Evolutionary conservation across 140 eudicot genomes (phyloP).

Genomic region (Senecio squalidus): DNA sequence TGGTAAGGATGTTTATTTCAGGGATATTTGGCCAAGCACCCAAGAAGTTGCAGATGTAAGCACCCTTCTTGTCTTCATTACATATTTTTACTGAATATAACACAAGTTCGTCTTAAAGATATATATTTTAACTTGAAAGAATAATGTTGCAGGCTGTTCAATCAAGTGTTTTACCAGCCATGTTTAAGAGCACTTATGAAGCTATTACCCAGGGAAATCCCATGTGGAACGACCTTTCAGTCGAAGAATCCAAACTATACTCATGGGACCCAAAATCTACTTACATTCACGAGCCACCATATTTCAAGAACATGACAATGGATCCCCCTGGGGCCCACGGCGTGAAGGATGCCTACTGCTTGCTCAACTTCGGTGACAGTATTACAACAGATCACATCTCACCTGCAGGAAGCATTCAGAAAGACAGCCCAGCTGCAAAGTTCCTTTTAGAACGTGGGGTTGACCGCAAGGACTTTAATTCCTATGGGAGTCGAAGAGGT

Average conservation of each 20-base stretch:
- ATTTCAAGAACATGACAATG: conserved; percentile 89
- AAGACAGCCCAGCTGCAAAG: conserved; percentile 94
- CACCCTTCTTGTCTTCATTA: background rate
- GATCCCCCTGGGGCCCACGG: conserved; percentile 92
- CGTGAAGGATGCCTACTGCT: conserved; percentile 90
- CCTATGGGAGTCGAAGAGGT: conserved; percentile 58
- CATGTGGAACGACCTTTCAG: conserved; percentile 82
- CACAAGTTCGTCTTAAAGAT: background rate
- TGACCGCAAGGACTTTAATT: conserved; percentile 59
- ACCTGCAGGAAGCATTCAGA: conserved; percentile 93
- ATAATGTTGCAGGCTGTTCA: conserved; percentile 72
- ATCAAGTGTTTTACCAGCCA: conserved; percentile 82
- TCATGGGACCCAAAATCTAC: conserved; percentile 92
- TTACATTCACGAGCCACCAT: conserved; percentile 92
- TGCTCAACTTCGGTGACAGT: conserved; percentile 88
- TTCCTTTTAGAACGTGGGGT: conserved; percentile 77
- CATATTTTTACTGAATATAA: too few species aligned
- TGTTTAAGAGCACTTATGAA: conserved; percentile 91
- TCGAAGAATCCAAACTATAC: conserved; percentile 59
- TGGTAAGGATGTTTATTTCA: conserved; percentile 73
- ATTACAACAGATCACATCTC: conserved; percentile 96
- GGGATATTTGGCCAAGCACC: conserved; percentile 88
- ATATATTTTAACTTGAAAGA: background rate
- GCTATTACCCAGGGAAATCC: conserved; percentile 87
- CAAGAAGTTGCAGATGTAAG: conserved; percentile 80